Base-by-base conservation (phyloP, 768 basidiomycete species). In the Cystobasidium onofrii region DNA sequence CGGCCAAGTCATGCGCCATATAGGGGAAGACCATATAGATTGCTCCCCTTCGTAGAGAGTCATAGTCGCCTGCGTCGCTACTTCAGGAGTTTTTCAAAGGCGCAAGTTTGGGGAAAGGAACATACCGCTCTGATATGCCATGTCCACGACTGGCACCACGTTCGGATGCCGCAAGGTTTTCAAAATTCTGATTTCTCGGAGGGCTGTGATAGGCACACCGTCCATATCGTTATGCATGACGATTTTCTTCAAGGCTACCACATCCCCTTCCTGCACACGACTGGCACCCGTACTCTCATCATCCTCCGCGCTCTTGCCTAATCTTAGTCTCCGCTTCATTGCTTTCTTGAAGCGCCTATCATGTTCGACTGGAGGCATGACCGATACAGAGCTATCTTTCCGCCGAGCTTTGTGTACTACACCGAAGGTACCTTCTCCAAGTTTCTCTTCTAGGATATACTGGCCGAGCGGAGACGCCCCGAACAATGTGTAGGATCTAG, bases 11-110 rank as follows among this genome's bases (percentile, higher is more conserved):
- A 78, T 99, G 95, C 78, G 98, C 96, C 96, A 98, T 98, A 82
- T 97, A 99, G 0, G 96, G 96, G 79, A 98, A 99, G 50, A 97
- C 95, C 92, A 98, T 96, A 82, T 91, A 96, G 17, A 97, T 91
- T 2, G 90, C 91, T 67, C 91, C 83, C 29, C 89, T 87, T 44
- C 29, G 17, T 33, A 76, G 52, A 18, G 54, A 34, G 20, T 43
- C 23, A 1, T 57, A 55, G 57, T 78, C 75, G 50, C 77, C 78
- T 79, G 72, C 1, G 20, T 3, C 1, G 7, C 4, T 6, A n/a
- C 1, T 1, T 34, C 20, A 73, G 46, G 0, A 9, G 17, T n/a
- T 12, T 23, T 6, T 36, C 17, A 55, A n/a, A n/a, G n/a, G n/a
- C 15, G 46, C 4, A 33, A 52, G 27, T 29, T 6, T 36, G 41